Conservation (phyloP, 2,329 filamentous ascomycete species). For the Calonectria montana region DNA sequence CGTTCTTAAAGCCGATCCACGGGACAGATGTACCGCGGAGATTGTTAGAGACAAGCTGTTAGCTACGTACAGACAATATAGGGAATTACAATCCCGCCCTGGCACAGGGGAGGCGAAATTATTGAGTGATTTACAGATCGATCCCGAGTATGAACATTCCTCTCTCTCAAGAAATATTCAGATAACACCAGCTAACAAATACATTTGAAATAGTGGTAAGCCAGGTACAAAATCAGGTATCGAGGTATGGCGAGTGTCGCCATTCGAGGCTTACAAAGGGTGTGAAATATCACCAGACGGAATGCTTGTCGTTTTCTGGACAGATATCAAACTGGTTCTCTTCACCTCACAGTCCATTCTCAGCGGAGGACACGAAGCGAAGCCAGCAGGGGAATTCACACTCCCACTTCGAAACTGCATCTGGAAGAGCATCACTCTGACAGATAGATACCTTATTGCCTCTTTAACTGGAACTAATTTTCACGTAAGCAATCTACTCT, state of each 20-base stretch:
- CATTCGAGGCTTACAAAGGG: not conserved
- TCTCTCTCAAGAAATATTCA: not conserved
- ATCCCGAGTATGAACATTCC: not conserved
- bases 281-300: not conserved
- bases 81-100: not conserved
- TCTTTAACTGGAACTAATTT: not conserved
- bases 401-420: not conserved
- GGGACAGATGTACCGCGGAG: not conserved
- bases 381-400: not conserved
- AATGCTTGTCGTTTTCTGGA: not conserved
- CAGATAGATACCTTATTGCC: not conserved
- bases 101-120: not conserved
- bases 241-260: not conserved
- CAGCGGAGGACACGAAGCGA: not conserved
- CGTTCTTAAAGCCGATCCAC: not conserved
- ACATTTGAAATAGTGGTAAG: not conserved
- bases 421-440: not conserved
- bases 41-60: not conserved
- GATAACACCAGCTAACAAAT: not conserved
- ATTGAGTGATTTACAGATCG: not conserved
- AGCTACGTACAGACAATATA: not conserved
- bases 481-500: not conserved
- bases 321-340: not conserved
- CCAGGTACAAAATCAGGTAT: not conserved
- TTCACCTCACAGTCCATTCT: not conserved